Conservation (phyloP, 768 basidiomycete species). For the Nevesoporus exiguus region DNA sequence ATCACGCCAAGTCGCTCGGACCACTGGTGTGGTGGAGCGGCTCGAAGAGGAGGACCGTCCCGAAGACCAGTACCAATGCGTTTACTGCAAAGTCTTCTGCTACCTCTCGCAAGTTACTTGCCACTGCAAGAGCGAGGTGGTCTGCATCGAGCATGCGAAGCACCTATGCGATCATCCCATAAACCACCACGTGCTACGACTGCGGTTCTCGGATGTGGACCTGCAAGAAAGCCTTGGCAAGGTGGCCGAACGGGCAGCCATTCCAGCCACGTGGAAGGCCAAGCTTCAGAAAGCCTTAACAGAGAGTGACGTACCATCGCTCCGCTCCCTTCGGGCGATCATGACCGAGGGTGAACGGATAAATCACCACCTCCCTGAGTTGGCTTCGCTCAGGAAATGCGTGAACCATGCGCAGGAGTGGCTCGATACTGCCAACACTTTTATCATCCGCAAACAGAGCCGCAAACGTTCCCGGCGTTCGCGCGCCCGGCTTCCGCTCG, state of each 20-base stretch:
- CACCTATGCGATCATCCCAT: conserved; percentile 66
- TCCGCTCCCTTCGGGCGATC: conserved; percentile 77
- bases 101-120: conserved; percentile 93
- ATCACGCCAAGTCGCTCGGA: conserved; percentile 61
- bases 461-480: conserved; percentile 71
- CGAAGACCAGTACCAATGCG: conserved; percentile 96
- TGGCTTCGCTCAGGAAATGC: conserved; percentile 69
- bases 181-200: conserved; percentile 61
- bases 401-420: conserved; percentile 81
- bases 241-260: conserved; percentile 65
- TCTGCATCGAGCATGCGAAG: conserved; percentile 82
- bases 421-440: conserved; percentile 80
- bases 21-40: conserved; percentile 58
- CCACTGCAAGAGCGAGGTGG: conserved; percentile 70
- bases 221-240: conserved; percentile 63
- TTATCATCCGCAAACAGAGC: conserved; percentile 75
- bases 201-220: conserved; percentile 79
- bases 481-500: conserved; percentile 47
- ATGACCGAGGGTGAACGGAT: conserved; percentile 89
- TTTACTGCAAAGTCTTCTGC: conserved; percentile 88
- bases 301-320: conserved; percentile 66
- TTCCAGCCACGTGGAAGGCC: conserved; percentile 71
- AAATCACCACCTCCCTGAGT: conserved; percentile 67
- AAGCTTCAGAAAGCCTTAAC: conserved; percentile 65
- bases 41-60: conserved; percentile 76